A percentile compares a stretch with the other conserved stretches of the same genome.
phyloP scores from a whole-genome alignment of 495 filamentous ascomycete genomes.

The Penicillium turbatum region DNA sequence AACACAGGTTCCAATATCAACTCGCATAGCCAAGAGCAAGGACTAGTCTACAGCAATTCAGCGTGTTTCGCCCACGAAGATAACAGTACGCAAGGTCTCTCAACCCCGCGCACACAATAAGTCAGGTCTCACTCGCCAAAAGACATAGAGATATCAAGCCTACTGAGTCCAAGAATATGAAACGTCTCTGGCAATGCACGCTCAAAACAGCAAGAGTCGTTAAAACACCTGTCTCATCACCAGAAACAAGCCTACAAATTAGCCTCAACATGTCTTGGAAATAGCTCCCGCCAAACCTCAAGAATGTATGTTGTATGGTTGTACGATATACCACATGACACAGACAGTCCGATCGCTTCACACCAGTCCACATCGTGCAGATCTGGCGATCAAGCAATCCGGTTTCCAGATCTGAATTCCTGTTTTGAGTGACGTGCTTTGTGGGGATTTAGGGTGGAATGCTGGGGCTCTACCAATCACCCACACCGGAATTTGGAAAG shows the following conservation, averaged over 20 bases:
- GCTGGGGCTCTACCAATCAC: constrained; percentile 6
- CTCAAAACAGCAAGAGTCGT: background rate
- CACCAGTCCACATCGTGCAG: constrained; percentile 5
- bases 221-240: background rate
- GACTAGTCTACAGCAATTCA: too few relatives aligned
- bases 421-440: constrained; percentile 12
- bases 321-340: constrained; percentile 4
- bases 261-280: constrained; percentile 5
- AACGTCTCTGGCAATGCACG: background rate
- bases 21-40: too few relatives aligned
- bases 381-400: constrained; percentile 20
- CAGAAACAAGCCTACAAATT: background rate
- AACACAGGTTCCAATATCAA: too few relatives aligned
- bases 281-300: constrained; percentile 5
- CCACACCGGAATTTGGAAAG: background rate
- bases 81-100: too few relatives aligned
- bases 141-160: too few relatives aligned
- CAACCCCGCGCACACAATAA: too few relatives aligned
- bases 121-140: too few relatives aligned
- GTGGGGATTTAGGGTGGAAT: background rate
- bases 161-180: too few relatives aligned
- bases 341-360: background rate
- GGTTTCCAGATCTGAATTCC: constrained; percentile 16
- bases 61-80: too few relatives aligned
- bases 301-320: background rate